Conservation (phyloP, 805 yeast genomes). For the Blastobotrys terrestris region DNA sequence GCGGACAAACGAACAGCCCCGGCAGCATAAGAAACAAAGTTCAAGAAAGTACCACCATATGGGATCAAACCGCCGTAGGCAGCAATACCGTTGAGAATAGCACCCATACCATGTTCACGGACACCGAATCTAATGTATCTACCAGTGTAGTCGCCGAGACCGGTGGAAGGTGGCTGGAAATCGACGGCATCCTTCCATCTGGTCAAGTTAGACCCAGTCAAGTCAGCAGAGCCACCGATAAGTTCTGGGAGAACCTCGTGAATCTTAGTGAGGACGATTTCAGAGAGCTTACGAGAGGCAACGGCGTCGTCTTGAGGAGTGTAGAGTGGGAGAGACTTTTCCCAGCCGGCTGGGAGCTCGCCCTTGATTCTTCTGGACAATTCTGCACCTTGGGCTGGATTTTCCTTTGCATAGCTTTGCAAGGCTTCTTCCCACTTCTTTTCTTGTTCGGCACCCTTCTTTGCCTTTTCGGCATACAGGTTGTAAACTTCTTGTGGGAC, state of each 20-base stretch:
- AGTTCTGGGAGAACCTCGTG: slow-evolving; percentile 72
- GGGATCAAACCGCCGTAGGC: slow-evolving; percentile 82
- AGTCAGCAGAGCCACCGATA: slow-evolving; percentile 97
- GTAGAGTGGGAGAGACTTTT: slow-evolving; percentile 68
- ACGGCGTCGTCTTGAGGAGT: slow-evolving; percentile 71
- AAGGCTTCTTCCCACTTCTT: slow-evolving; percentile 66
- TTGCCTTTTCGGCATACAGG: slow-evolving; percentile 49
- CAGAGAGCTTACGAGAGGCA: slow-evolving; percentile 93
- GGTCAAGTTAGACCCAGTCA: slow-evolving; percentile 95
- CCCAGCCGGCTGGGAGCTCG: slow-evolving; percentile 76
- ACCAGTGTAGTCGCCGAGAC: slow-evolving; percentile 82
- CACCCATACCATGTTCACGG: slow-evolving; percentile 99
- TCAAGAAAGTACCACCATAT: slow-evolving; percentile 96
- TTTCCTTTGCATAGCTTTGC: slow-evolving; percentile 56
- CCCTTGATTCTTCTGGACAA: slow-evolving; percentile 69
- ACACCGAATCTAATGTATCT: slow-evolving; percentile 97
- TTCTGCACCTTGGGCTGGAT: slow-evolving; percentile 75
- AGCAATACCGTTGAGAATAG: slow-evolving; percentile 93
- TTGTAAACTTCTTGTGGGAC: slow-evolving; percentile 82
- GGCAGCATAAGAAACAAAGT: slow-evolving; percentile 64
- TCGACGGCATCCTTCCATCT: slow-evolving; percentile 77
- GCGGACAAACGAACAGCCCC: slow-evolving; percentile 49
- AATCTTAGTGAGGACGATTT: slow-evolving; percentile 61
- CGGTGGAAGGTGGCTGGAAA: slow-evolving; percentile 82
- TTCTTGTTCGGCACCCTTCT: slow-evolving; percentile 61